Evolutionary conservation across 129 eudicot genomes (phyloP).

Genomic region (Mikania micrantha): DNA sequence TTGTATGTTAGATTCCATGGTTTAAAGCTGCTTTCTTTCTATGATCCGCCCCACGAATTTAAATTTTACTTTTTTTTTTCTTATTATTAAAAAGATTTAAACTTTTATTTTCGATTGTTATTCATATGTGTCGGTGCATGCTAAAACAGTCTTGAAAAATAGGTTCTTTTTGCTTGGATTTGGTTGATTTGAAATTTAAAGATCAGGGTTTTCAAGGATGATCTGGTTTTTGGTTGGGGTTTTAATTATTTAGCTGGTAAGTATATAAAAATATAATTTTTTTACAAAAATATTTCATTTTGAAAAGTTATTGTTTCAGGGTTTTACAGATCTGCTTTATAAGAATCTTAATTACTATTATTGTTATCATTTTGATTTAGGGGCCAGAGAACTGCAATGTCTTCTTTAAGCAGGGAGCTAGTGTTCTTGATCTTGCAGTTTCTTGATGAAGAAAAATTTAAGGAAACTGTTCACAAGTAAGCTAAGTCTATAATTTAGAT

Average conservation of each 20-base stretch:
- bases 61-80: background rate
- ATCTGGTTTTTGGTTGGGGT: slow-evolving; percentile 27
- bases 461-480: slow-evolving; percentile 88
- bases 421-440: slow-evolving; percentile 82
- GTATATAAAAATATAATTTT: too few species aligned
- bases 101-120: background rate
- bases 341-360: slow-evolving; percentile 21
- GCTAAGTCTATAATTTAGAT: slow-evolving; percentile 17
- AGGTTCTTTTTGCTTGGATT: background rate
- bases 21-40: slow-evolving; percentile 59
- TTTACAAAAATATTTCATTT: background rate
- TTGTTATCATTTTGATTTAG: slow-evolving; percentile 16
- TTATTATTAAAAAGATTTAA: slow-evolving; percentile 2
- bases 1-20: slow-evolving; percentile 51
- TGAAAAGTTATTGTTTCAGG: slow-evolving; percentile 1
- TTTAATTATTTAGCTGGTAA: too few species aligned
- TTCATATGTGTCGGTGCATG: slow-evolving; percentile 50
- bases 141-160: background rate
- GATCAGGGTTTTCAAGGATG: slow-evolving; percentile 32
- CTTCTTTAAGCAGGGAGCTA: slow-evolving; percentile 80
- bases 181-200: slow-evolving; percentile 26
- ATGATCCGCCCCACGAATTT: slow-evolving; percentile 44
- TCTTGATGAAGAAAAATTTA: slow-evolving; percentile 85
- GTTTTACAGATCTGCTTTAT: slow-evolving; percentile 58
- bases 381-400: slow-evolving; percentile 43